phyloP scores from a whole-genome alignment of 1,284 basidiomycete genomes.

The Cutaneotrichosporon sp. region DNA sequence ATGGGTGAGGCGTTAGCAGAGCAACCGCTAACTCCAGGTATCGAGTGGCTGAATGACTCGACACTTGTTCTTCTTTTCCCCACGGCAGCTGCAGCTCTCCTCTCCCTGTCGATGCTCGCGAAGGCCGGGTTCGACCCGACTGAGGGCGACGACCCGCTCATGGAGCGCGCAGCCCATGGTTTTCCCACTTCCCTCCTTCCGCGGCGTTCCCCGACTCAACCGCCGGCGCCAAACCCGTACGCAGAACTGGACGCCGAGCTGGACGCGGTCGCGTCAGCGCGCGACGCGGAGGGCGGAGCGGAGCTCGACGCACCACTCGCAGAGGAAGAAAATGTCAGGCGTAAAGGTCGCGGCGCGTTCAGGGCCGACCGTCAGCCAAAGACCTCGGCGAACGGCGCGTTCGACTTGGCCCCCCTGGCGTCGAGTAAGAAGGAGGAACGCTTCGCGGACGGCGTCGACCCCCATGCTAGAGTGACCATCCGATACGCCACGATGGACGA shows the following conservation, averaged over 20 bases:
- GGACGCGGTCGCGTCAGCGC: background rate
- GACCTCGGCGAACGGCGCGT: constrained; percentile 5
- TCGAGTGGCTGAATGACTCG: constrained; percentile 47
- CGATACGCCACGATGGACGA: constrained; percentile 35
- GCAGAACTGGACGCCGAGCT: constrained; percentile 2
- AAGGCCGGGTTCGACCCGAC: constrained; percentile 46
- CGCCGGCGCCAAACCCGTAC: background rate
- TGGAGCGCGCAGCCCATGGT: constrained; percentile 37
- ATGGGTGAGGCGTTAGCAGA: constrained; percentile 30
- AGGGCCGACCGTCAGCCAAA: constrained; percentile 1
- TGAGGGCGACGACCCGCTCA: constrained; percentile 42
- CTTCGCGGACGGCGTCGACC: constrained; percentile 36
- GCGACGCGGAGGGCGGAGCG: constrained; percentile 1
- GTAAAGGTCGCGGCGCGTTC: constrained; percentile 37
- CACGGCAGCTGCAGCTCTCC: constrained; percentile 30
- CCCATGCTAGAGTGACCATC: constrained; percentile 35
- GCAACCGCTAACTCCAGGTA: constrained; percentile 24
- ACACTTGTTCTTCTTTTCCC: constrained; percentile 40
- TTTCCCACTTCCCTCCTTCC: constrained; percentile 37
- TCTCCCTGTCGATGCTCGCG: constrained; percentile 35
- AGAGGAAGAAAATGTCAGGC: background rate
- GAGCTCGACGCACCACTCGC: too few relatives aligned
- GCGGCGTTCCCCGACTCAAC: constrained; percentile 1
- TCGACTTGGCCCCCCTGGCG: constrained; percentile 18
- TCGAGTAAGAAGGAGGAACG: background rate